Percentiles rank a stretch among this genome's conserved stretches.
Conservation (phyloP, 1,139 yeast genomes). For the Yamadazyma atlantica region DNA sequence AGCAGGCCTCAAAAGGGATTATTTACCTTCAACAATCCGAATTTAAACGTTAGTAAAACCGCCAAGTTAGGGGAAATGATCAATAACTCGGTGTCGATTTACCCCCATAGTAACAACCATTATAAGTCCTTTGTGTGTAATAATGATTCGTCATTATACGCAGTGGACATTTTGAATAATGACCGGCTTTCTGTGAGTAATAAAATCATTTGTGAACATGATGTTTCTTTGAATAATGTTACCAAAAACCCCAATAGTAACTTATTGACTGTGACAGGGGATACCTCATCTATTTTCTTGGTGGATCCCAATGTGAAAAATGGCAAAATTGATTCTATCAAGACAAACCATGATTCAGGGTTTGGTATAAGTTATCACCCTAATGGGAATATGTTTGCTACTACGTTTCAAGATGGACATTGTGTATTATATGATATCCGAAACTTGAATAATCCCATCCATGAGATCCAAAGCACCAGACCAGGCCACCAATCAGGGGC, state of each 20-base stretch:
- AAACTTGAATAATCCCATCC: constrained; percentile 51
- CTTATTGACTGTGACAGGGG: constrained; percentile 42
- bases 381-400: constrained; percentile 70
- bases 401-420: constrained; percentile 83
- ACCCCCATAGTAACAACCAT: constrained; percentile 30
- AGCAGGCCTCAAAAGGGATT: constrained; percentile 49
- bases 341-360: constrained; percentile 72
- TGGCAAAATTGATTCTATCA: constrained; percentile 30
- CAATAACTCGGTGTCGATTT: constrained; percentile 75
- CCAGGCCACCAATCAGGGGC: constrained; percentile 59
- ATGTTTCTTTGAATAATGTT: constrained; percentile 43
- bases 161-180: constrained; percentile 57
- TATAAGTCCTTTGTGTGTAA: constrained; percentile 72
- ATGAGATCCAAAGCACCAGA: constrained; percentile 60
- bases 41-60: constrained; percentile 46
- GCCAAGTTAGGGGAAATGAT: constrained; percentile 75
- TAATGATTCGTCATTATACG: constrained; percentile 73
- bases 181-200: constrained; percentile 38
- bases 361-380: constrained; percentile 80
- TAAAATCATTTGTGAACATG: constrained; percentile 36
- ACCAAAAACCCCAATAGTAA: constrained; percentile 32
- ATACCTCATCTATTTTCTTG: constrained; percentile 36
- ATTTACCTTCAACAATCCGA: constrained; percentile 55
- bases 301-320: constrained; percentile 29
- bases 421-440: constrained; percentile 77